A percentile compares a stretch with the other conserved stretches of the same genome.
Evolutionary conservation across 208 protist genomes (phyloP).

Genomic region (Leishmania amazonensis): DNA sequence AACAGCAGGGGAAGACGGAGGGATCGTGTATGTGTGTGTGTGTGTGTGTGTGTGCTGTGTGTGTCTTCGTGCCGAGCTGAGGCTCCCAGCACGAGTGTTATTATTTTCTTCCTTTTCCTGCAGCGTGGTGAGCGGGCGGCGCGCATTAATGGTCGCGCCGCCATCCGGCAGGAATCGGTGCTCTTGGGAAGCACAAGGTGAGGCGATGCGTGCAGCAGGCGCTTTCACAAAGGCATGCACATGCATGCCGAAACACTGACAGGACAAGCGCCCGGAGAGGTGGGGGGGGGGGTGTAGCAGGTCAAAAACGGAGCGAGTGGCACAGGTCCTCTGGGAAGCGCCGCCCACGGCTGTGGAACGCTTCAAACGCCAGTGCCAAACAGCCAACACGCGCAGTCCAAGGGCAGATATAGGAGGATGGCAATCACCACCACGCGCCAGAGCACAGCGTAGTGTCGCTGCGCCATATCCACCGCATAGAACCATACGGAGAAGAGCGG

Average conservation of each 20-base stretch:
- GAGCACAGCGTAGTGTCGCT: constrained; percentile 30
- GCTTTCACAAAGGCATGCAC: not conserved
- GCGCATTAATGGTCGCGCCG: not conserved
- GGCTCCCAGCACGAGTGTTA: not conserved
- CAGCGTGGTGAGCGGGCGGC: not conserved
- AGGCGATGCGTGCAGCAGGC: not conserved
- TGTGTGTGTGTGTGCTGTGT: not conserved
- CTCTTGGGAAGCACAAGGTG: not conserved
- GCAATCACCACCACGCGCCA: constrained; percentile 22
- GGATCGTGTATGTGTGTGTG: not conserved
- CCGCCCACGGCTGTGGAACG: not conserved
- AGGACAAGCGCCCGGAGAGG: not conserved
- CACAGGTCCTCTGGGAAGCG: not conserved
- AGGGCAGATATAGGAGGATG: constrained; percentile 25
- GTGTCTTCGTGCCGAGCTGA: not conserved
- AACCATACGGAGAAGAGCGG: constrained; percentile 60
- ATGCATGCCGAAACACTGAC: not conserved
- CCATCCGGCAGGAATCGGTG: not conserved
- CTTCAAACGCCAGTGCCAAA: not conserved
- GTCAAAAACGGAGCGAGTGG: not conserved
- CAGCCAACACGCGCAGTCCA: constrained; percentile 2
- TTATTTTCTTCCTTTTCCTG: too few species aligned
- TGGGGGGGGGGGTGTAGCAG: not conserved
- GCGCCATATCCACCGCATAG: constrained; percentile 31
- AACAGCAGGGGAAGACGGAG: not conserved